These are phyloP conservation scores for Fraxinus ornus DNA, from an alignment of 305 asterid species.

Conservation along the genomic window DNA sequence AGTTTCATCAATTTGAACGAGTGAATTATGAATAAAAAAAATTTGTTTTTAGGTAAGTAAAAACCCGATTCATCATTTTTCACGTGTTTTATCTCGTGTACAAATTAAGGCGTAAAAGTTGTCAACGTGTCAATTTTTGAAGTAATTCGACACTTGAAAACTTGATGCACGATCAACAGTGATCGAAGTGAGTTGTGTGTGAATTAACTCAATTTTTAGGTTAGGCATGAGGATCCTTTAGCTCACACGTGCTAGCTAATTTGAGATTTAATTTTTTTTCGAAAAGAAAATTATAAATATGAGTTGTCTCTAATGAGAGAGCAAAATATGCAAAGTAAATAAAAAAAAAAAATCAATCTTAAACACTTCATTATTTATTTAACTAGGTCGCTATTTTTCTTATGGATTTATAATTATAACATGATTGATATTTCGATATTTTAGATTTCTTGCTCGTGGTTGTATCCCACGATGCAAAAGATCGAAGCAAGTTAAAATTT, in stretches of 20 bases:
- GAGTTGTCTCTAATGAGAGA: not conserved
- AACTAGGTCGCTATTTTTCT: too few species aligned
- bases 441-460: not conserved
- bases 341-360: not conserved
- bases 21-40: not conserved
- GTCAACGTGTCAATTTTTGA: not conserved
- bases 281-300: not conserved
- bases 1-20: not conserved
- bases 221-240: not conserved
- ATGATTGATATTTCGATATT: not conserved
- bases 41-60: not conserved
- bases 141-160: not conserved
- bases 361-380: not conserved
- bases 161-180: not conserved
- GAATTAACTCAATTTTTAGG: not conserved
- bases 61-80: not conserved
- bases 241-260: not conserved
- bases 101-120: not conserved
- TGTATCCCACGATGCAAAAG: not conserved
- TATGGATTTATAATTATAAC: not conserved
- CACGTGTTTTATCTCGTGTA: not conserved
- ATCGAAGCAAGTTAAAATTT: not conserved
- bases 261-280: not conserved
- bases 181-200: not conserved
- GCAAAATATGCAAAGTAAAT: not conserved